Evolutionary conservation across 306 rosid genomes (phyloP).

Genomic region (Alnus rubra): DNA sequence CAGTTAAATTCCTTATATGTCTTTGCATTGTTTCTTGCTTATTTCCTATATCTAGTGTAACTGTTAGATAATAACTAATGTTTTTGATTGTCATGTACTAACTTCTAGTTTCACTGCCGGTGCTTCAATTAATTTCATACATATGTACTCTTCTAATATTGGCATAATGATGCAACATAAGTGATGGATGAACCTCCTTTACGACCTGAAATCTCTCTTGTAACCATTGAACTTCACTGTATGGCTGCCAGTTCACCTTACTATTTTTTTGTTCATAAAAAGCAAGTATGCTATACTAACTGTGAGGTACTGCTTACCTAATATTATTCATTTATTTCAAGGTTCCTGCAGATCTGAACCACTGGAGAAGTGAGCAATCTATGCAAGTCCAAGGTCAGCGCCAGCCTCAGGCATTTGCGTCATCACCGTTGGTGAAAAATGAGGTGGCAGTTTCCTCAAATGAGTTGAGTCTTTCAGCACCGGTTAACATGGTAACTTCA

Average conservation of each 20-base stretch:
- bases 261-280: not conserved
- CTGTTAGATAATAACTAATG: conserved; percentile 11
- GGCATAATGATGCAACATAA: not conserved
- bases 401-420: conserved; percentile 47
- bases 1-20: conserved; percentile 2
- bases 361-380: conserved; percentile 50
- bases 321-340: conserved; percentile 56
- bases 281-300: not conserved
- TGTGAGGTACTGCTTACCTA: conserved; percentile 35
- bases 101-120: conserved; percentile 27
- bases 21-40: not conserved
- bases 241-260: not conserved
- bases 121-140: not conserved
- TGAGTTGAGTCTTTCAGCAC: conserved; percentile 58
- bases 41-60: conserved; percentile 12
- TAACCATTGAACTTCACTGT: not conserved
- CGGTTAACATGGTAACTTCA: conserved; percentile 50
- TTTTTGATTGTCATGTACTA: conserved; percentile 17
- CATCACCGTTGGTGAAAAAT: conserved; percentile 56
- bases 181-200: not conserved
- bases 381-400: conserved; percentile 56
- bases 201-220: not conserved
- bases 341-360: conserved; percentile 71
- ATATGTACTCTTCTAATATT: not conserved
- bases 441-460: conserved; percentile 60